Evolutionary conservation across 2,329 filamentous ascomycete genomes (phyloP).

Genomic region (Zymoseptoria pseudotritici): DNA sequence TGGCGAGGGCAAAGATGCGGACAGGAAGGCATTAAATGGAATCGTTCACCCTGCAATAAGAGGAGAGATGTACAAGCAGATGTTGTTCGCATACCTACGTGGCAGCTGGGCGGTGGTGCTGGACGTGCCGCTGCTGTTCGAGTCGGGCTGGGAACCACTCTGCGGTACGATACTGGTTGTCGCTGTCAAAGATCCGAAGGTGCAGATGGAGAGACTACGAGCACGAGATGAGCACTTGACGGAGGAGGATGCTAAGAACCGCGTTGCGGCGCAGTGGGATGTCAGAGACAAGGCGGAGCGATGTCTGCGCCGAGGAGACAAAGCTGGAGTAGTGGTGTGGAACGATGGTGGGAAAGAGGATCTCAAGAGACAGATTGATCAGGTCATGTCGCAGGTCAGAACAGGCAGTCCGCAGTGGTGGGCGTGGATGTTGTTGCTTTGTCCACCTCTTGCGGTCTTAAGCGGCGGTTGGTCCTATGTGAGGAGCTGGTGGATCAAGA

Average conservation of each 20-base stretch:
- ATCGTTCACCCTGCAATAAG: slow-evolving; percentile 92
- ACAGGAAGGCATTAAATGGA: slow-evolving; percentile 70
- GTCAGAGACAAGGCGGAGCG: slow-evolving; percentile 74
- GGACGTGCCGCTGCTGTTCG: slow-evolving; percentile 87
- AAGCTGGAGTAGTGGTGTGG: slow-evolving; percentile 73
- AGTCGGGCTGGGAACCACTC: slow-evolving; percentile 75
- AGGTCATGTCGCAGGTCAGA: slow-evolving; percentile 57
- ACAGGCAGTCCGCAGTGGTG: slow-evolving; percentile 70
- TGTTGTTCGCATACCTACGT: slow-evolving; percentile 64
- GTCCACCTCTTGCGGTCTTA: slow-evolving; percentile 65
- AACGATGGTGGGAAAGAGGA: slow-evolving; percentile 74
- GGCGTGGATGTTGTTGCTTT: slow-evolving; percentile 61
- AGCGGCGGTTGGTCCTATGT: slow-evolving; percentile 65
- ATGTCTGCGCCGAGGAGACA: slow-evolving; percentile 56
- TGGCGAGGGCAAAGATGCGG: slow-evolving; percentile 64
- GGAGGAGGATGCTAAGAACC: slow-evolving; percentile 77
- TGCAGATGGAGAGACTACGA: slow-evolving; percentile 74
- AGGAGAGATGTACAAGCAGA: slow-evolving; percentile 66
- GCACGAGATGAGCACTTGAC: slow-evolving; percentile 70
- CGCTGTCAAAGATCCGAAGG: slow-evolving; percentile 66
- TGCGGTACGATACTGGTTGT: slow-evolving; percentile 85
- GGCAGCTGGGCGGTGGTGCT: slow-evolving; percentile 86
- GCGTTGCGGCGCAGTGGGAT: slow-evolving; percentile 80
- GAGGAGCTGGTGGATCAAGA: slow-evolving; percentile 63
- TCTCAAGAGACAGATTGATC: slow-evolving; percentile 58